These are phyloP conservation scores for Glonium stellatum DNA, from an alignment of 495 filamentous ascomycete genomes.

Conservation along the genomic window DNA sequence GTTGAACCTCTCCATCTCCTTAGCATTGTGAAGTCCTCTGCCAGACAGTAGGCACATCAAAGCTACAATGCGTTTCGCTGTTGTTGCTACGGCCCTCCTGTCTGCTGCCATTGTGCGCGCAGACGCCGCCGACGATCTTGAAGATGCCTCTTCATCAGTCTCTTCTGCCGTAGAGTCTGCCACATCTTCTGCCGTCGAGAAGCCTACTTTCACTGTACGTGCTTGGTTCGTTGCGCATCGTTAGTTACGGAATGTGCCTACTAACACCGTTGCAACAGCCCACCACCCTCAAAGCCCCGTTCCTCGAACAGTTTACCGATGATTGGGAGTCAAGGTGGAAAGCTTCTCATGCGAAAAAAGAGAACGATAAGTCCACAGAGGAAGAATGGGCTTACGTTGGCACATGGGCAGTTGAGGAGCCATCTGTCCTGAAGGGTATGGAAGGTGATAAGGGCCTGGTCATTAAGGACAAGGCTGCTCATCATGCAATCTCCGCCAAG, in stretches of 20 bases:
- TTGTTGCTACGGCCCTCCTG: conserved; percentile 32
- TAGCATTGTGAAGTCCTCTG: conserved; percentile 14
- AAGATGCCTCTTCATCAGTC: conserved; percentile 29
- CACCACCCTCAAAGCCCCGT: conserved; percentile 77
- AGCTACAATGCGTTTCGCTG: conserved; percentile 34
- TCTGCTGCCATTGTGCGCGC: conserved; percentile 36
- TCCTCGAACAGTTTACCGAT: conserved; percentile 97
- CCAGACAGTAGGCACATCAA: conserved; percentile 20
- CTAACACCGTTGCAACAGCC: conserved; percentile 51
- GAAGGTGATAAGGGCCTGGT: conserved; percentile 95
- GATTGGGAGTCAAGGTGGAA: conserved; percentile 93
- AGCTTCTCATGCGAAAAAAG: conserved; percentile 93
- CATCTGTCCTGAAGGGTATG: conserved; percentile 83
- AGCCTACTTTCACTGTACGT: conserved; percentile 48
- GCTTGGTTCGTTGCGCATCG: neutral
- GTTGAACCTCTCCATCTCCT: neutral
- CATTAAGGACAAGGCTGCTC: conserved; percentile 91
- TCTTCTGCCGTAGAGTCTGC: conserved; percentile 40
- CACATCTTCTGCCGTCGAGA: conserved; percentile 53
- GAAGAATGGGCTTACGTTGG: conserved; percentile 99
- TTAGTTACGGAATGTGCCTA: neutral
- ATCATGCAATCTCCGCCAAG: conserved; percentile 99
- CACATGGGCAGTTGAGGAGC: conserved; percentile 95
- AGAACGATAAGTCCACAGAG: conserved; percentile 66
- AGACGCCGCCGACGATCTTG: conserved; percentile 26